phyloP scores from a whole-genome alignment of 352 stramenopile genomes.

The Paralagenidium karlingii region DNA sequence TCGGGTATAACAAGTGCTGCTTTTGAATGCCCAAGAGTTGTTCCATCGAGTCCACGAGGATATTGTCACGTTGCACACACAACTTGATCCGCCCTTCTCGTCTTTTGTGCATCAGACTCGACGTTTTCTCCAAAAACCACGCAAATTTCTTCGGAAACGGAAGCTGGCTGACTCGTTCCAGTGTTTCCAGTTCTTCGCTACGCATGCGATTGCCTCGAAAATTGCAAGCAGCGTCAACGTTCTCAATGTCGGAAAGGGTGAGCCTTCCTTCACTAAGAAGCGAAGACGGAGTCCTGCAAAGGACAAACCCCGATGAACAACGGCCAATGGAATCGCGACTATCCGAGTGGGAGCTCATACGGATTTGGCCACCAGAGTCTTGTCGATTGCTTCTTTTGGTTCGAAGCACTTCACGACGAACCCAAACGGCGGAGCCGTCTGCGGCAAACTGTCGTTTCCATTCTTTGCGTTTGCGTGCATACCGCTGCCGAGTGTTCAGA shows the following conservation, averaged over 20 bases:
- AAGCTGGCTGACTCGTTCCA: conserved; percentile 50
- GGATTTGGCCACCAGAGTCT: background rate
- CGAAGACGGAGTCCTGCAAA: conserved; percentile 51
- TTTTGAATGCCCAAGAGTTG: conserved; percentile 60
- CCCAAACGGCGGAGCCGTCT: conserved; percentile 64
- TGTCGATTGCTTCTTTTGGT: conserved; percentile 6
- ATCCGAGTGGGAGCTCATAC: background rate
- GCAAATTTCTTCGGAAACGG: conserved; percentile 71
- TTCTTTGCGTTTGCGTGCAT: conserved; percentile 67
- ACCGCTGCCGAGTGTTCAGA: conserved; percentile 62
- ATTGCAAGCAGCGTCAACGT: conserved; percentile 43
- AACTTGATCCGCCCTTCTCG: conserved; percentile 78
- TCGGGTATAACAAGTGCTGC: conserved; percentile 62
- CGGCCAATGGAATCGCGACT: conserved; percentile 9
- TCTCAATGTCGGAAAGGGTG: conserved; percentile 51
- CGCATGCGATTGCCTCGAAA: conserved; percentile 49
- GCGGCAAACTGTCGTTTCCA: conserved; percentile 53
- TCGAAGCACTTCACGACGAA: conserved; percentile 31
- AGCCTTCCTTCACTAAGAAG: conserved; percentile 34
- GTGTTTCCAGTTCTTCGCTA: conserved; percentile 34
- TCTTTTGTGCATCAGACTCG: conserved; percentile 43
- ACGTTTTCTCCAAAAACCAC: conserved; percentile 75
- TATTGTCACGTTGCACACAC: conserved; percentile 51
- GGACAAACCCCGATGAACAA: conserved; percentile 49
- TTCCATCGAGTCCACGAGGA: conserved; percentile 73